These are phyloP conservation scores for Mycena crocata DNA, from an alignment of 768 basidiomycete species.

Conservation along the genomic window DNA sequence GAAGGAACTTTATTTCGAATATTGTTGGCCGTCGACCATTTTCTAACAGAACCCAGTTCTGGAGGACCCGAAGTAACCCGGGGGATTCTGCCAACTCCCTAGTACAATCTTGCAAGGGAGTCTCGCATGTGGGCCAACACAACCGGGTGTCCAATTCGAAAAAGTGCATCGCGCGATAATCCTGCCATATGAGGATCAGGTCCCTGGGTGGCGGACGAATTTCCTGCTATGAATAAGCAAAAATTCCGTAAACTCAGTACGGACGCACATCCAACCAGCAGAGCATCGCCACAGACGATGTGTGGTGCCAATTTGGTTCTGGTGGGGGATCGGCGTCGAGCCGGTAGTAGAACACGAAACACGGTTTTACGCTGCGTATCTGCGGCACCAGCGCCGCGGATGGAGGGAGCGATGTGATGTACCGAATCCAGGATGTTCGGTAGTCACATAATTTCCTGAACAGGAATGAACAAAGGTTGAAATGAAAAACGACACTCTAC, in stretches of 20 bases:
- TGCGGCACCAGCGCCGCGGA: not conserved
- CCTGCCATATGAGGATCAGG: not conserved
- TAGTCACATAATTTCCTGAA: not conserved
- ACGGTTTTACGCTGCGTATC: not conserved
- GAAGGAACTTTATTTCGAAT: no score
- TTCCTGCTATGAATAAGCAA: not conserved
- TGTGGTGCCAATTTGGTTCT: no score
- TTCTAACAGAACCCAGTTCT: no score
- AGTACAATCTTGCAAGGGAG: not conserved
- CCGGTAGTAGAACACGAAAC: not conserved
- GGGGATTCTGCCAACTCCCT: not conserved
- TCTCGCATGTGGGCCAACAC: not conserved
- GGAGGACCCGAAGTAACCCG: not conserved
- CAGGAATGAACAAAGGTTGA: not conserved
- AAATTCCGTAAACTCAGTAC: not conserved
- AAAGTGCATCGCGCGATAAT: not conserved
- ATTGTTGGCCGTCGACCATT: no score
- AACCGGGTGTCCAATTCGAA: not conserved
- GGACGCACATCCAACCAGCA: not conserved
- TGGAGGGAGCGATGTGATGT: not conserved
- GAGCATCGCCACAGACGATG: not conserved
- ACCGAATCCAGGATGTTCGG: not conserved
- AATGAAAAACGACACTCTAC: not conserved
- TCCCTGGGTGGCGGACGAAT: not conserved
- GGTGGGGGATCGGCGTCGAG: not conserved